Conservation (phyloP, 2,329 filamentous ascomycete genomes). For the Torrubiella hemipterigena region DNA sequence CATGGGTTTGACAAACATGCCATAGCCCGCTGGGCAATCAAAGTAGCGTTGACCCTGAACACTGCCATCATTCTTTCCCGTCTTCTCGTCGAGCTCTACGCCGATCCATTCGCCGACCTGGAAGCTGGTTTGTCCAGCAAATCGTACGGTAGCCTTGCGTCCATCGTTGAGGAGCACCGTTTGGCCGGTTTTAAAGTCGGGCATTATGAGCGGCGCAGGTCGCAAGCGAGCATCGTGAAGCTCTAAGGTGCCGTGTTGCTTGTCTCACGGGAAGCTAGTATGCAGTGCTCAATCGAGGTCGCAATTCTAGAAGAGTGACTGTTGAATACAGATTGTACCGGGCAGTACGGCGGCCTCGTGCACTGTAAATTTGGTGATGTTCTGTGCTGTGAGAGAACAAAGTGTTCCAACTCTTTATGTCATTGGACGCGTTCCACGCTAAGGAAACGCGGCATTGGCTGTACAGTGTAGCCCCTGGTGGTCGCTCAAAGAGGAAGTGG, state of each 20-base stretch:
- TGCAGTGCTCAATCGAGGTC: no score
- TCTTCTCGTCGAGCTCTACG: conserved; percentile 69
- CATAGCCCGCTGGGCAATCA: conserved; percentile 61
- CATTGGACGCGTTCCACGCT: no score
- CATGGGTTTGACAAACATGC: conserved; percentile 75
- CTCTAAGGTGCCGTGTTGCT: conserved; percentile 1
- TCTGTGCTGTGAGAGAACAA: no score
- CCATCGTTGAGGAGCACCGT: conserved; percentile 69
- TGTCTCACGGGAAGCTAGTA: no score
- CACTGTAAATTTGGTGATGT: no score
- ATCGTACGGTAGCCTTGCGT: conserved; percentile 66
- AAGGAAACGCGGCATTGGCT: no score
- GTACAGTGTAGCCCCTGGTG: no score
- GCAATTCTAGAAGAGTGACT: no score
- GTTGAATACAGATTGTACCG: no score
- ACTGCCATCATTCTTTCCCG: conserved; percentile 88
- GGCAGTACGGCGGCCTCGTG: no score
- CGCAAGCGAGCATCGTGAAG: conserved; percentile 20
- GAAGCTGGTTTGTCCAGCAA: conserved; percentile 71
- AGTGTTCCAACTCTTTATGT: no score
- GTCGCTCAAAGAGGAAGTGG: no score
- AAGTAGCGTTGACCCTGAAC: conserved; percentile 86
- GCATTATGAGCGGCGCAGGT: conserved; percentile 28
- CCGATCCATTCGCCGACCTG: conserved; percentile 79
- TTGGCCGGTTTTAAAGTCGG: conserved; percentile 55